Conservation (phyloP, 148 eudicot genomes). For the Vaccinium macrocarpon region DNA sequence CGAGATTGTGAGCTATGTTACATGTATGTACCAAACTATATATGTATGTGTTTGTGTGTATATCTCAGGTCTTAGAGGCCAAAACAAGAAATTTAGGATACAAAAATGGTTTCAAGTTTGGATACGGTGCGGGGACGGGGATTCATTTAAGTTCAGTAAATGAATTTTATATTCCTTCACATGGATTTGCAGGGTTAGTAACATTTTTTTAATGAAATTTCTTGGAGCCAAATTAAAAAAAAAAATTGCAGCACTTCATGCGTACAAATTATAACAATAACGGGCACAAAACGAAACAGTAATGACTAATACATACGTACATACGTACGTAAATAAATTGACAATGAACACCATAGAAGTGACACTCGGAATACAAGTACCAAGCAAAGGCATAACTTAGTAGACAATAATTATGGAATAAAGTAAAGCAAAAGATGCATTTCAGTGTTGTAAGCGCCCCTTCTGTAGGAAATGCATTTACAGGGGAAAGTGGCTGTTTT, state of each 20-base stretch:
- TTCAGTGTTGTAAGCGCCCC: background rate
- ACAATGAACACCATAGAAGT: background rate
- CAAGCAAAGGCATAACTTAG: background rate
- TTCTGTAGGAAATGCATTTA: background rate
- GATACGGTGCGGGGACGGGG: no score
- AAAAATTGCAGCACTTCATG: background rate
- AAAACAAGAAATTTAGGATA: background rate
- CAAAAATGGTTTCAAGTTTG: no score
- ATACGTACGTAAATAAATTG: background rate
- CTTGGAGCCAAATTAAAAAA: background rate
- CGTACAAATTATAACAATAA: background rate
- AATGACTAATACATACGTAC: background rate
- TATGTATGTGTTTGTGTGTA: background rate
- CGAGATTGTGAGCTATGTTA: background rate
- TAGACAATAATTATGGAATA: background rate
- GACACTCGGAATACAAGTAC: background rate
- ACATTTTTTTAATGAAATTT: no score
- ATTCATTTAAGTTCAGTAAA: no score
- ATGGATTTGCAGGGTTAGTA: no score
- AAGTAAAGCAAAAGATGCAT: background rate
- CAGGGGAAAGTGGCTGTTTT: background rate
- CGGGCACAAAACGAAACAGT: background rate
- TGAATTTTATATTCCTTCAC: no score
- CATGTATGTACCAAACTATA: background rate
- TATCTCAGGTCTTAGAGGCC: background rate